Evolutionary conservation across 768 basidiomycete species (phyloP), one percentile per base, ranked within the genome.

Genomic region (Naematelia encephala): DNA sequence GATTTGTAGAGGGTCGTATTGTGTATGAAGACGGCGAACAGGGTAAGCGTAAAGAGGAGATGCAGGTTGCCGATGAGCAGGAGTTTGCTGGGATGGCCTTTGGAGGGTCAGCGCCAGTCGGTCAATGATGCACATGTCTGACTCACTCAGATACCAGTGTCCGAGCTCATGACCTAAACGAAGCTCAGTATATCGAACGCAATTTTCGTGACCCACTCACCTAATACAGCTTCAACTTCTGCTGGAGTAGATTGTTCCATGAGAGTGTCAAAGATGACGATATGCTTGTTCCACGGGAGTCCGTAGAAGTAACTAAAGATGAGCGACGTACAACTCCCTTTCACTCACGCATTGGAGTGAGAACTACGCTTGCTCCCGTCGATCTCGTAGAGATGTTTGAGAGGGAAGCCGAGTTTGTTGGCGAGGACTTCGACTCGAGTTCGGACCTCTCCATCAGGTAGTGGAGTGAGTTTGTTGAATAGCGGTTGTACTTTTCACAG

Each of bases 171-270:
- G 93, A 0, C 91, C 44, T 51, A 27, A 16, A 19, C 39, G 55
- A 10, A 55, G 45, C 22, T 45, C 44, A 56, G n/a, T 34, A 42
- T 25, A 19, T 28, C 14, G 27, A n/a, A 2, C 13, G 27, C 27
- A 21, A 3, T 19, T 34, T 25, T 51, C 13, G 12, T 2, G 14
- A 1, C 82, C 81, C 12, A 57, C 74, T 58, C 39, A 78, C 79
- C 86, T 44, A 97, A 84, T n/a, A 99, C 91, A 28, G 96, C 94
- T 68, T 97, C 94, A 26, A 99, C 91, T 76, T 97, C 91, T 23
- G 90, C 89, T 0, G 92, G 84, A 68, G 86, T 85, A 76, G 85
- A 88, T 70, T 97, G 85, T 72, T 93, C 87, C 77, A 98, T 91
- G 64, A 99, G 83, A 0, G 94, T 98, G 68, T 99, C 96, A 70